A percentile compares a stretch with the other conserved stretches of the same genome.
Evolutionary conservation across 1,139 yeast genomes (phyloP).

Genomic region (Fermentozyma sake): DNA sequence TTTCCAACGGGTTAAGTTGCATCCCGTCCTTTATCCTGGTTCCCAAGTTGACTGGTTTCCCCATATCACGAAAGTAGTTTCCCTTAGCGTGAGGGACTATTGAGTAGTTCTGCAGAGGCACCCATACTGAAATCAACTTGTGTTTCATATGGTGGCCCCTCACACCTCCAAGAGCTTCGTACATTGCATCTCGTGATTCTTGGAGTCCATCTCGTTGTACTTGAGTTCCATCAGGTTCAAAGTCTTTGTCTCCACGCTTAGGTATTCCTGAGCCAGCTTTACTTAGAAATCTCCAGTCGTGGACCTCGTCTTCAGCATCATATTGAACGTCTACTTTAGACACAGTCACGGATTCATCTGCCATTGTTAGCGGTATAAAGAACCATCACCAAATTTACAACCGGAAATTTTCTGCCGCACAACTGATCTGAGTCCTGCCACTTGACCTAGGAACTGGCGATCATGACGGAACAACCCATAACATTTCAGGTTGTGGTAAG

Average conservation of each 20-base stretch:
- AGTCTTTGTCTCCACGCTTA: conserved; percentile 76
- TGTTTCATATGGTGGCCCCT: conserved; percentile 58
- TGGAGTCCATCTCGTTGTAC: conserved; percentile 51
- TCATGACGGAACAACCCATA: conserved; percentile 14
- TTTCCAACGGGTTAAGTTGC: conserved; percentile 61
- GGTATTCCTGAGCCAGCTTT: conserved; percentile 13
- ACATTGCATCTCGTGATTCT: conserved; percentile 69
- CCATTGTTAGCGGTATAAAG: too few relatives aligned
- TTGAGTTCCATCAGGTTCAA: conserved; percentile 75
- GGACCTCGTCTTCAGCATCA: conserved; percentile 53
- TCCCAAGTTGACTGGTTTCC: conserved; percentile 35
- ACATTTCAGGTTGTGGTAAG: conserved; percentile 15
- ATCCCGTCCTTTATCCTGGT: conserved; percentile 21
- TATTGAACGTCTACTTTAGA: conserved; percentile 1
- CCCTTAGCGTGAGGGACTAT: conserved; percentile 63
- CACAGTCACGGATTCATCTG: too few relatives aligned
- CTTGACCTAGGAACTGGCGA: not conserved
- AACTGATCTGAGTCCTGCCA: not conserved
- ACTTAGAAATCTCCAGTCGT: conserved; percentile 60
- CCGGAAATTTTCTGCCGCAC: not conserved
- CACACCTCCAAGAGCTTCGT: conserved; percentile 53
- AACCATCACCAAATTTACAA: too few relatives aligned
- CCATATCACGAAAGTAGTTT: conserved; percentile 69
- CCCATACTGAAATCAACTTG: conserved; percentile 45
- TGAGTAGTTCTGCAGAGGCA: conserved; percentile 34